Base-by-base conservation (phyloP, 495 filamentous ascomycete species). In the Cercophora newfieldiana region DNA sequence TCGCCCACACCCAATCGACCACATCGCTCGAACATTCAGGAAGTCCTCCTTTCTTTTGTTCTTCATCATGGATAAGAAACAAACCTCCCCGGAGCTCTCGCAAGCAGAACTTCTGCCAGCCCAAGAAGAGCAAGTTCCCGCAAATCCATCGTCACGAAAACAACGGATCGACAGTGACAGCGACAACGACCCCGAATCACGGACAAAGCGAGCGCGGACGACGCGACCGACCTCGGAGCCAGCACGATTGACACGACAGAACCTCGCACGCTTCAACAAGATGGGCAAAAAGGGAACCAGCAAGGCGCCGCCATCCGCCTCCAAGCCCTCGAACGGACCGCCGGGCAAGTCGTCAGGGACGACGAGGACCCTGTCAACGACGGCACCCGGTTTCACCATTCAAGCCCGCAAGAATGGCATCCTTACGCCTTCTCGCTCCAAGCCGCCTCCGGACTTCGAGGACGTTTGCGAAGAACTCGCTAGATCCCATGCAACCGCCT, bases 181-280 rank as follows among this genome's bases (percentile, higher is more conserved):
- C n/a, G n/a, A n/a, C n/a, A n/a, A n/a, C n/a, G n/a, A n/a, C n/a
- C n/a, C n/a, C n/a, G 50, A 69, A 58, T 29, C 56, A 56, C 67
- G 50, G 63, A 21, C 67, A 63, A 69, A 69, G 63, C 68, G 50
- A 59, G 64, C 68, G 64, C 64, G 56, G 64, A 33, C 66, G 66
- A 68, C 61, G 48, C 66, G 66, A 58, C 66, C 66, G 25, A 57
- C 66, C 49, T 68, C 68, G 58, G 56, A 62, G 64, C 60, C 58
- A 63, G 69, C 63, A 57, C 67, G 69, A 54, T 67, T 72, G 68
- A 72, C 70, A 50, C 70, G 69, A 37, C 26, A 73, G 64, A 73
- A 73, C 65, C 29, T 73, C n/a, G 66, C 68, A 6, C 71, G 2
- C 14, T 74, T 75, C 63, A 66, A 74, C 68, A 72, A 68, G 37